Evolutionary conservation across 2,329 filamentous ascomycete species (phyloP), one percentile per base, ranked within the genome.

Genomic region (Stagonosporopsis chrysanthemi): DNA sequence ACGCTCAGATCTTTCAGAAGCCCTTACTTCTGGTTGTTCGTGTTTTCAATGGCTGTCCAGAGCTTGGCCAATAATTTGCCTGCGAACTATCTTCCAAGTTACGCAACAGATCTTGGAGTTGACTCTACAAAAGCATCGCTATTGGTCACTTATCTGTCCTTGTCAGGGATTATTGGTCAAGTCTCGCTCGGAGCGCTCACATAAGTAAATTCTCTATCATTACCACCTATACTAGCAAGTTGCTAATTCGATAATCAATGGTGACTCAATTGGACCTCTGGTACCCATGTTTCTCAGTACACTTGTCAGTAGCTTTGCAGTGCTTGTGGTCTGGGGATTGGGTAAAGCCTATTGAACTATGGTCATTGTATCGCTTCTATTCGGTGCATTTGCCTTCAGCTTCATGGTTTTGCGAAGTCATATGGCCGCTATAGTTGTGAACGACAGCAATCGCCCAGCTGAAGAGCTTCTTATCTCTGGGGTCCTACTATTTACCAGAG

Each of bases 371-470:
- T 38, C 40, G 15, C n/a, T 51, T 8, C 24, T 44, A 2, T 51
- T 51, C 11, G 40, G 48, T n/a, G 48, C 40, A 8, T 51, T 38
- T 23, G 29, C 48, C 2, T 43, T 43, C 23, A 44, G 48, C 23
- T 51, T 44, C n/a, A 44, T 51, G 39, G 40, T 51, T 15, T 23
- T 51, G 12, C 29, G 48, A 23, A 51, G 48, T 14, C 39, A 35
- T 12, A 42, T 51, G 31, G 48, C 48, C 4, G 39, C 48, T 5
- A 26, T 36, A 2, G 29, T 43, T 11, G 31, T 51, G 17, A 42
- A 36, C n/a, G 23, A 38, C 11, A 36, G 15, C 29, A 17, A 38
- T 8, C 29, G 31, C 5, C 11, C 39, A 5, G 19, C 29, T 6
- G 39, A 51, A 26, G 22, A 51, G 17, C 9, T 38, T 3, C 40